Conservation (phyloP, 1,284 basidiomycete species). For the Naganishia sp. region DNA sequence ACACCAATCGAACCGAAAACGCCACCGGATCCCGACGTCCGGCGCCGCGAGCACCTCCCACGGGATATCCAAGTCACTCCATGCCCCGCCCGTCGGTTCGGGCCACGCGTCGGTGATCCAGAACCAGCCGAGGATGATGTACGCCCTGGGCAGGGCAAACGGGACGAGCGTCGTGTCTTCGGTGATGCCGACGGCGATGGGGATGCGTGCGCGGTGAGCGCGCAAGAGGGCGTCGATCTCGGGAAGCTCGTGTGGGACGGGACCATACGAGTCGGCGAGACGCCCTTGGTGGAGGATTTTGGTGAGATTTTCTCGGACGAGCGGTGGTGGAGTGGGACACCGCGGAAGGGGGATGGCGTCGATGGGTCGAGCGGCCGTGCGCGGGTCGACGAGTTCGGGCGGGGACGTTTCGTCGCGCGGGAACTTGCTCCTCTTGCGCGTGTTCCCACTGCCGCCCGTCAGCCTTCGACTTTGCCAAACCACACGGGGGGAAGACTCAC, state of each 20-base stretch:
- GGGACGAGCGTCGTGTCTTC: slow-evolving; percentile 45
- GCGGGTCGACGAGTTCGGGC: background rate
- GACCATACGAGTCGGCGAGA: too few relatives aligned
- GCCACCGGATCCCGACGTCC: slow-evolving; percentile 41
- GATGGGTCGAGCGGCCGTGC: background rate
- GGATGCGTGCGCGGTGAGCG: slow-evolving; percentile 45
- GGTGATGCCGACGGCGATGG: slow-evolving; percentile 44
- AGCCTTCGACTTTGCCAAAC: background rate
- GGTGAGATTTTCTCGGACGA: background rate
- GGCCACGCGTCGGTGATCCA: slow-evolving; percentile 52
- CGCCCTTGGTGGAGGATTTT: background rate
- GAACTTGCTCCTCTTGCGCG: background rate
- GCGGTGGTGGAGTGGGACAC: background rate
- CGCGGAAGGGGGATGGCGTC: slow-evolving; percentile 12
- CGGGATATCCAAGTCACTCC: slow-evolving; percentile 11
- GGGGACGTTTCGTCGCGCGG: background rate
- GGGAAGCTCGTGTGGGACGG: slow-evolving; percentile 31
- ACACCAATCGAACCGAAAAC: slow-evolving; percentile 51
- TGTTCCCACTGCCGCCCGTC: background rate
- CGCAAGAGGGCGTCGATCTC: slow-evolving; percentile 44
- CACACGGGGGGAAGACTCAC: slow-evolving; percentile 34
- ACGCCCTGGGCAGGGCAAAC: slow-evolving; percentile 44
- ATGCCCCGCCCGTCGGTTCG: slow-evolving; percentile 40
- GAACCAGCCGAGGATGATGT: slow-evolving; percentile 51
- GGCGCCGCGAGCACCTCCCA: slow-evolving; percentile 22